Evolutionary conservation across 495 filamentous ascomycete species (phyloP).

Genomic region (Penicillium subrubescens): DNA sequence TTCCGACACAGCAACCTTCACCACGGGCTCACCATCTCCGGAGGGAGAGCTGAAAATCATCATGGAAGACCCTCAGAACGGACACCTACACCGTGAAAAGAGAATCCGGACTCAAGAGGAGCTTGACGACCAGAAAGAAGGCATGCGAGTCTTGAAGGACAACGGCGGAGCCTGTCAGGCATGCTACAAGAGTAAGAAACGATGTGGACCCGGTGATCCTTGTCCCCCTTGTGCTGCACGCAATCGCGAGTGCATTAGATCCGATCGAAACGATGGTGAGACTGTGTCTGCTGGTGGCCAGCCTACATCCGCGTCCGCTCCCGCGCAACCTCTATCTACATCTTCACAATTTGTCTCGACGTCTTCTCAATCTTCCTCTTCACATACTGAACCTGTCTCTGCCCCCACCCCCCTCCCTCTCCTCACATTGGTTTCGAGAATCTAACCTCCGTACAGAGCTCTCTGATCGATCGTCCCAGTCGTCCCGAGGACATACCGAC

Average conservation of each 20-base stretch:
- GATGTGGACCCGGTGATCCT: conserved; percentile 21
- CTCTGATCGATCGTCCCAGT: not conserved
- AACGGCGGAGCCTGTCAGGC: conserved; percentile 31
- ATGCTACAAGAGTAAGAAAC: conserved; percentile 33
- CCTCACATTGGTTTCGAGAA: not conserved
- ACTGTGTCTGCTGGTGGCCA: conserved; percentile 14
- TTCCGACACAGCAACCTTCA: not conserved
- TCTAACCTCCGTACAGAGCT: not conserved
- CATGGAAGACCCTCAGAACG: conserved; percentile 16
- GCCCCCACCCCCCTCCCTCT: not conserved
- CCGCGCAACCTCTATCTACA: not conserved
- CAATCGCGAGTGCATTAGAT: conserved; percentile 24
- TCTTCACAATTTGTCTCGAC: not conserved
- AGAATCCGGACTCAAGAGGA: conserved; percentile 10
- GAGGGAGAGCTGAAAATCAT: conserved; percentile 3
- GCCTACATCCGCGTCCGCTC: not conserved
- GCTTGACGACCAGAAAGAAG: conserved; percentile 19
- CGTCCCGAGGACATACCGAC: not conserved
- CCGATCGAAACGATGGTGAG: conserved; percentile 10
- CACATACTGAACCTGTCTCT: not conserved
- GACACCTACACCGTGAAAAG: conserved; percentile 15
- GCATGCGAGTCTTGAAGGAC: conserved; percentile 18
- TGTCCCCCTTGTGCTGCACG: conserved; percentile 22
- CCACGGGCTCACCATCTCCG: not conserved
- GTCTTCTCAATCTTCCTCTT: not conserved